phyloP scores from a whole-genome alignment of 139 green algal genomes.

The Pedinophyceae sp. region DNA sequence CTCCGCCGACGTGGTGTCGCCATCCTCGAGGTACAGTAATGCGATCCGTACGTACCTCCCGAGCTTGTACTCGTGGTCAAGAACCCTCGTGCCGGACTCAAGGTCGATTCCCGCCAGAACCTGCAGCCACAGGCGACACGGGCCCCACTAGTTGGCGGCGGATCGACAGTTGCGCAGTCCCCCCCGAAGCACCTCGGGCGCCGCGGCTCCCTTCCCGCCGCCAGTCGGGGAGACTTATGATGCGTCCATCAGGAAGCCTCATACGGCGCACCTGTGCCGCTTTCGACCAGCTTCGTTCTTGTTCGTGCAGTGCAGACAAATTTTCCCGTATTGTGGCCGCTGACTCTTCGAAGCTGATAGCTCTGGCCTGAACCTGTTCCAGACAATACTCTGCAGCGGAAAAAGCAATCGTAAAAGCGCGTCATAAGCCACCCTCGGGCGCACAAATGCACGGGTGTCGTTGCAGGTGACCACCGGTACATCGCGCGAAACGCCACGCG shows the following conservation, averaged over 20 bases:
- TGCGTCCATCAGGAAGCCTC: neutral
- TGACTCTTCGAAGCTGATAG: constrained; percentile 75
- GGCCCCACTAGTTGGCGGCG: too few species aligned
- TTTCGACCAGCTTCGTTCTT: constrained; percentile 73
- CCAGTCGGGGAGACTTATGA: too few species aligned
- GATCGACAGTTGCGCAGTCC: too few species aligned
- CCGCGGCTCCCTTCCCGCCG: too few species aligned
- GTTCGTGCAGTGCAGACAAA: constrained; percentile 43
- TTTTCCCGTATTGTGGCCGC: constrained; percentile 43
- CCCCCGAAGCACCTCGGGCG: too few species aligned
- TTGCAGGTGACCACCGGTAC: neutral
- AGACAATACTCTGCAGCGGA: constrained; percentile 56
- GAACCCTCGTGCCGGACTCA: constrained; percentile 33
- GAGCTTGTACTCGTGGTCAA: constrained; percentile 69
- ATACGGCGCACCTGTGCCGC: constrained; percentile 60
- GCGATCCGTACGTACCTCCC: constrained; percentile 82
- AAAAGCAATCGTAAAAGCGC: neutral
- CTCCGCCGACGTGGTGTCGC: constrained; percentile 78
- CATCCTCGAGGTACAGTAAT: constrained; percentile 85
- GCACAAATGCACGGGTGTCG: neutral
- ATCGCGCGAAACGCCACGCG: neutral
- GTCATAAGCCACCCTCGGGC: neutral
- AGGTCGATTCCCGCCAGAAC: constrained; percentile 81
- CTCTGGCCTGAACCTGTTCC: constrained; percentile 46
- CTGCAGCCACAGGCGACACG: neutral